Conservation (phyloP, 176 grass and related monocot genomes). For the Eleusine coracana region DNA sequence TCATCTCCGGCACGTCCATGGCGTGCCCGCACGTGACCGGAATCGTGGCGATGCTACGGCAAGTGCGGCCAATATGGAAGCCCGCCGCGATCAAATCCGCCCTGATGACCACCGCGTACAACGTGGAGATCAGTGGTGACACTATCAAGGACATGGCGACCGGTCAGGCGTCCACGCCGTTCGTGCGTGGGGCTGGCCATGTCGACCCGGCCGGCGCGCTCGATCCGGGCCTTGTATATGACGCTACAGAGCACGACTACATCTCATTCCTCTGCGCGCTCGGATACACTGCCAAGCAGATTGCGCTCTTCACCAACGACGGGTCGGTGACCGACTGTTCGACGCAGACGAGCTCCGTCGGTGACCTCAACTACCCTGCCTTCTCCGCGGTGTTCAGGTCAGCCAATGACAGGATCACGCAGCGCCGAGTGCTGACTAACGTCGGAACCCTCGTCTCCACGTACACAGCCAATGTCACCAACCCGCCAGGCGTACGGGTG, state of each 20-base stretch:
- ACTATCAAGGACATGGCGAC: constrained; percentile 23
- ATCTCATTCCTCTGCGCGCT: neutral
- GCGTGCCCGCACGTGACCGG: constrained; percentile 61
- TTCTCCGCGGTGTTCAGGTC: neutral
- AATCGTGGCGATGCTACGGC: neutral
- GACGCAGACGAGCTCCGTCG: neutral
- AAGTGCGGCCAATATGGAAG: neutral
- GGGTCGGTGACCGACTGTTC: neutral
- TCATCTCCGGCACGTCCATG: constrained; percentile 82
- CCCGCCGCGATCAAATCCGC: constrained; percentile 40
- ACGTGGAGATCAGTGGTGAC: constrained; percentile 8
- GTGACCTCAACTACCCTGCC: neutral
- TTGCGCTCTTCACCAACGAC: neutral
- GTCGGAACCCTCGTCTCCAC: neutral
- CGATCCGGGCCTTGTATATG: constrained; percentile 39
- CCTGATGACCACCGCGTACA: constrained; percentile 44
- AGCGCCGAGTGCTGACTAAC: neutral
- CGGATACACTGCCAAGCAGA: neutral
- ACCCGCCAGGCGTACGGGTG: neutral
- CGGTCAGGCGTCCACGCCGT: constrained; percentile 30
- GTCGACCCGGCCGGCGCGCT: constrained; percentile 19
- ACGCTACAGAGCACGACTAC: neutral
- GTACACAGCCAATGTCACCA: neutral
- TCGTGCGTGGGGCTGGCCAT: constrained; percentile 36
- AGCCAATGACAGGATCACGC: neutral